A percentile compares a stretch with the other conserved stretches of the same genome.
phyloP scores from a whole-genome alignment of 78 protist species.

The Tieghemostelium lacteum region DNA sequence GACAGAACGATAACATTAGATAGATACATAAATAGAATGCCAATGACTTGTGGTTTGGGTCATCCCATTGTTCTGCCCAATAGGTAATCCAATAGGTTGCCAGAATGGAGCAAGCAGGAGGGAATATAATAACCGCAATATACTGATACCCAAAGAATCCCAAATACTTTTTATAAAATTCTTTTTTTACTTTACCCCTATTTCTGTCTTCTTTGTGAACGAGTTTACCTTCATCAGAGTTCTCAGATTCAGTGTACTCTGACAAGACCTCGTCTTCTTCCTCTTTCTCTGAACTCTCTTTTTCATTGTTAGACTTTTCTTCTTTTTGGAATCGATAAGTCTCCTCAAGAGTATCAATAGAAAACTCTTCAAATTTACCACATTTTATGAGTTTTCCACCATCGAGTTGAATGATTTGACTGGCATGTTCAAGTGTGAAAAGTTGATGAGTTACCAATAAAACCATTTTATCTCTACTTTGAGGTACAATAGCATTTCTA shows the following conservation, averaged over 20 bases:
- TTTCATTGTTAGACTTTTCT: not conserved
- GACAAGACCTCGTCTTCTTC: conserved; percentile 7
- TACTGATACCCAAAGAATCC: not conserved
- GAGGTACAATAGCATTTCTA: conserved; percentile 37
- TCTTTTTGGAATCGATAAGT: too few relatives aligned
- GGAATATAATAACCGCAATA: not conserved
- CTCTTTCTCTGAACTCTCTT: not conserved
- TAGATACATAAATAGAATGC: conserved; percentile 52
- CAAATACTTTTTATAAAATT: too few relatives aligned
- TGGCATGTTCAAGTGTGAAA: conserved; percentile 60
- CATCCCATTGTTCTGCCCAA: conserved; percentile 1
- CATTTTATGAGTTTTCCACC: conserved; percentile 81
- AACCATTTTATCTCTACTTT: conserved; percentile 68
- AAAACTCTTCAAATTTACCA: conserved; percentile 64
- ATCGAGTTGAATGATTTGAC: conserved; percentile 73
- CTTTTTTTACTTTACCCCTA: not conserved
- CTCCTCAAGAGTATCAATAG: not conserved
- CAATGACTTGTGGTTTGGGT: not conserved
- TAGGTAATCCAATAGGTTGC: not conserved
- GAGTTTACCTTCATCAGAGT: not conserved
- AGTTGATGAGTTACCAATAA: conserved; percentile 89
- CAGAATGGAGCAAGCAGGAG: not conserved
- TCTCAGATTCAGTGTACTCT: too few relatives aligned
- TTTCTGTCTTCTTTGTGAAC: not conserved
- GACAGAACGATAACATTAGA: conserved; percentile 19